Percentiles rank a stretch among this genome's conserved stretches.
These are phyloP conservation scores for Colletotrichum euphorbiae DNA, from an alignment of 2,329 filamentous ascomycete species.

Conservation along the genomic window DNA sequence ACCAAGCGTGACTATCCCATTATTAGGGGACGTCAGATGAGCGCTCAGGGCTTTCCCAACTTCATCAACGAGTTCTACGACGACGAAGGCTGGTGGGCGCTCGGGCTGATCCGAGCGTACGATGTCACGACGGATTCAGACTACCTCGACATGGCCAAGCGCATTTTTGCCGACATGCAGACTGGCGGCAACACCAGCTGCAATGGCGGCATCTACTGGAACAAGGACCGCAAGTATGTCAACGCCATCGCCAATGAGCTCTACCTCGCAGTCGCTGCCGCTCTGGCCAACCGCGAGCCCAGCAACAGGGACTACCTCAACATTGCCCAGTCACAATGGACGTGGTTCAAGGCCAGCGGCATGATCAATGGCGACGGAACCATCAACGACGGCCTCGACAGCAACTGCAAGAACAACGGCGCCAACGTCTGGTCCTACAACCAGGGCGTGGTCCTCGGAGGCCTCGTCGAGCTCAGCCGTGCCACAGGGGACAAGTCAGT, in stretches of 20 bases:
- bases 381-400: constrained; percentile 65
- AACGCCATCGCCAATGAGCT: constrained; percentile 70
- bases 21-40: constrained; percentile 43
- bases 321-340: constrained; percentile 64
- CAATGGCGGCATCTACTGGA: constrained; percentile 68
- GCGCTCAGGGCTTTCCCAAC: constrained; percentile 47
- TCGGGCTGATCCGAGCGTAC: constrained; percentile 67
- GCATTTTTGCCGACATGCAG: constrained; percentile 68
- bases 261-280: constrained; percentile 64
- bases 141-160: constrained; percentile 65
- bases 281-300: constrained; percentile 62
- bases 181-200: constrained; percentile 60
- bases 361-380: constrained; percentile 63
- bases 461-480: constrained; percentile 61
- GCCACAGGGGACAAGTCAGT: constrained; percentile 57
- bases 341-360: constrained; percentile 63
- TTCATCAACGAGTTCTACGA: constrained; percentile 69
- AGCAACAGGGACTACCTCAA: constrained; percentile 55
- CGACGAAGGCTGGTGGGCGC: constrained; percentile 73
- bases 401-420: constrained; percentile 63
- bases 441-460: constrained; percentile 68
- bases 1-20: constrained; percentile 45
- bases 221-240: constrained; percentile 63
- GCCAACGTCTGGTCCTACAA: constrained; percentile 67
- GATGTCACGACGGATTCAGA: constrained; percentile 63